Base-by-base conservation (phyloP, 2,329 filamentous ascomycete species). In the Ustilaginoidea virens region DNA sequence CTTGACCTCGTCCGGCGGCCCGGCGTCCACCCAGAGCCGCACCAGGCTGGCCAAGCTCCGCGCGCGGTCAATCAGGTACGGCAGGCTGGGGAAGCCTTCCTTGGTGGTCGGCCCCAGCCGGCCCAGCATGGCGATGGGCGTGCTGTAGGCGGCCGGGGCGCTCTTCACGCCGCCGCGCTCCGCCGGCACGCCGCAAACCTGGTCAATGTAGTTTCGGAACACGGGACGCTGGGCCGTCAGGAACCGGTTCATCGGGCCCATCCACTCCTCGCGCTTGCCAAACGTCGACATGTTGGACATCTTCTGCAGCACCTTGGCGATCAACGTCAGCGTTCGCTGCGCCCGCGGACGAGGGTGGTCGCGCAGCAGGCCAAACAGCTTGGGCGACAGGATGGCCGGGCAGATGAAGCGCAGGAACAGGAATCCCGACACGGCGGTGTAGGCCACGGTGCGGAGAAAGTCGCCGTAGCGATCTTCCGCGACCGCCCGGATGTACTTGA, bases 211-310 rank as follows among this genome's bases (percentile, higher is more conserved):
- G 26, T 76, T 69, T 49, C 86, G 92, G 52, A 94, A 83, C 22
- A 80, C 70, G 41, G 77, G 67, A 13, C 85, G 72, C 44, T 92
- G 77, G 1, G 71, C 63, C 7, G 64, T 66, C 21, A 96, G 59
- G 43, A 94, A 94, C 24, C 69, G 70, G 47, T 94, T 96, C 87
- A 96, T 96, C 0, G 85, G 85, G 55, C 93, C 86, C 86, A 96
- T 94, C 83, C 85, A 96, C n/a, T 79, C 74, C 52, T 96, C 87
- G 48, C 93, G 92, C 46, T 80, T 86, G 23, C 87, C 87, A 47
- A 94, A 94, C 0, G 74, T 83, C 2, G 82, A 81, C 54, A 94
- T 66, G 48, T 94, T 94, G 12, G 85, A 83, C 33, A 96, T 64
- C 11, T 83, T 86, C 53, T 94, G 86, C 7, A 96, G 60, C 1